Conservation (phyloP, 371 early-diverging fungal species). For the Syncephalastrum contaminatum region DNA sequence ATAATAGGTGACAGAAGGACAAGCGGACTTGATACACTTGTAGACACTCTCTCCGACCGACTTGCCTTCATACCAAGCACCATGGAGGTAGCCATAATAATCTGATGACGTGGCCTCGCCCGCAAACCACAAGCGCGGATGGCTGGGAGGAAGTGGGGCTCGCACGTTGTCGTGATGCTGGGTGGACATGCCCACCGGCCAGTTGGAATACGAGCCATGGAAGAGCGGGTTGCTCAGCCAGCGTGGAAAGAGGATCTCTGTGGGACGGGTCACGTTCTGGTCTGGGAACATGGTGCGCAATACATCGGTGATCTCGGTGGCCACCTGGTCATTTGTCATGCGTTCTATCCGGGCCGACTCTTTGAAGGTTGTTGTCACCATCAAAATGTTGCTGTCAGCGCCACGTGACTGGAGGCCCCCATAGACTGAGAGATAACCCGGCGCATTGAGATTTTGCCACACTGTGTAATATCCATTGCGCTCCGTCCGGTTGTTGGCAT, state of each 20-base stretch:
- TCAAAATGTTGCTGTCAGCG: conserved; percentile 23
- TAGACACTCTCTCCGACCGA: conserved; percentile 20
- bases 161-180: conserved; percentile 42
- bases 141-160: conserved; percentile 22
- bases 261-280: conserved; percentile 7
- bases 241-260: conserved; percentile 35
- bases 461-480: conserved; percentile 38
- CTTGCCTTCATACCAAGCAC: conserved; percentile 45
- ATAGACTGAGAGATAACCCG: conserved; percentile 25
- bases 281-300: conserved; percentile 34
- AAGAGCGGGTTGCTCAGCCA: conserved; percentile 47
- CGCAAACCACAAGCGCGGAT: conserved; percentile 40
- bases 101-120: conserved; percentile 44
- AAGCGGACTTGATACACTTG: conserved; percentile 19
- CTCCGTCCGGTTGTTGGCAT: conserved; percentile 32
- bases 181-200: conserved; percentile 35
- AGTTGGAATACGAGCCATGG: conserved; percentile 44
- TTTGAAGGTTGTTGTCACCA: conserved; percentile 42
- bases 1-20: conserved; percentile 17
- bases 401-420: not conserved
- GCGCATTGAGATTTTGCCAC: conserved; percentile 49
- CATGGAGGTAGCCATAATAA: conserved; percentile 47
- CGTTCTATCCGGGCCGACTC: conserved; percentile 41
- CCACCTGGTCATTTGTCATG: conserved; percentile 24
- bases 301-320: conserved; percentile 28